Percentiles rank a stretch among this genome's conserved stretches.
Evolutionary conservation across 2,329 filamentous ascomycete species (phyloP).

Genomic region (Exserohilum rostratum): DNA sequence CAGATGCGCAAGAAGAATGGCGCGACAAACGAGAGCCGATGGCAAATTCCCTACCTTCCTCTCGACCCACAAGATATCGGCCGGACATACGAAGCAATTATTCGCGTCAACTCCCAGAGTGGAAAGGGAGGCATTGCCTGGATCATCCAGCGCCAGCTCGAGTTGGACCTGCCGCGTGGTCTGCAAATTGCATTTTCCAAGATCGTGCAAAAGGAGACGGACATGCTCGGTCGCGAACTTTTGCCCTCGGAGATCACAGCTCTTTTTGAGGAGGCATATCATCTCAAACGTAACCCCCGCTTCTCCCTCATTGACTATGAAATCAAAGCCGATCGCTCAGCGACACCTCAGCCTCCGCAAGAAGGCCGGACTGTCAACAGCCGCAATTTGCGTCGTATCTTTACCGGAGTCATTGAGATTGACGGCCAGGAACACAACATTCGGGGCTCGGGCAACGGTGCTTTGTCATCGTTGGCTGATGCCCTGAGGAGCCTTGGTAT

Average conservation of each 20-base stretch:
- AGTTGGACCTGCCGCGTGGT: constrained; percentile 90
- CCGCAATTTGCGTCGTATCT: constrained; percentile 78
- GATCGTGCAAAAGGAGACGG: constrained; percentile 82
- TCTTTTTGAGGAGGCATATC: constrained; percentile 89
- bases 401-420: constrained; percentile 82
- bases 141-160: constrained; percentile 87
- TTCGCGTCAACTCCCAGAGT: constrained; percentile 95
- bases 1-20: constrained; percentile 68
- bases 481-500: constrained; percentile 80
- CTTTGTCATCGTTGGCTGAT: constrained; percentile 85
- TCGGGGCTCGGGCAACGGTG: constrained; percentile 82
- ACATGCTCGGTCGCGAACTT: constrained; percentile 82
- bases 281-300: constrained; percentile 79
- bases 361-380: constrained; percentile 77
- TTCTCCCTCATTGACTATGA: constrained; percentile 91
- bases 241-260: constrained; percentile 81
- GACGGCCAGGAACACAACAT: constrained; percentile 81
- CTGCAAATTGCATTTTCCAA: constrained; percentile 90
- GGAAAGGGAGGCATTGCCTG: constrained; percentile 94
- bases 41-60: constrained; percentile 90
- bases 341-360: constrained; percentile 71
- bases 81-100: constrained; percentile 96
- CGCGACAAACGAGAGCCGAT: constrained; percentile 68
- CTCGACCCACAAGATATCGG: constrained; percentile 93
- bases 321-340: constrained; percentile 82